Evolutionary conservation across 2,329 filamentous ascomycete genomes (phyloP).

Genomic region (Fusarium brevicatenulatum): DNA sequence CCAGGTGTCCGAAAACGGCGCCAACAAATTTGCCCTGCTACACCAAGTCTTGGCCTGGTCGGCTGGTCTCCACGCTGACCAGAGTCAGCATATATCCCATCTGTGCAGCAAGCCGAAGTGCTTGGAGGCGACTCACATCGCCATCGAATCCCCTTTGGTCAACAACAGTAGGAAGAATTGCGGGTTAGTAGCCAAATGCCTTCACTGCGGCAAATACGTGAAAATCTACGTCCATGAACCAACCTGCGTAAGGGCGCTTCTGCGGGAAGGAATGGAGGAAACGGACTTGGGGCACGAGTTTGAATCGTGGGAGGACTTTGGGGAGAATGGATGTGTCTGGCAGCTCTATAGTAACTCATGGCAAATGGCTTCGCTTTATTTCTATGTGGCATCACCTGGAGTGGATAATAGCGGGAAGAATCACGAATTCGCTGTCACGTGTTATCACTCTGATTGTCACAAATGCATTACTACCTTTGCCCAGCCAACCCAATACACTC

Average conservation of each 20-base stretch:
- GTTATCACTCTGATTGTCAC: not conserved
- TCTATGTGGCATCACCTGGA: fast-evolving
- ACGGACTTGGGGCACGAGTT: too few species aligned
- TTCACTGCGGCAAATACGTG: not conserved
- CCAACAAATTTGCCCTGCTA: not conserved
- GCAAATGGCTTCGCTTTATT: not conserved
- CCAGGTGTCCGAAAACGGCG: not conserved
- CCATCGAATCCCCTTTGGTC: fast-evolving
- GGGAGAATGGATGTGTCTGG: not conserved
- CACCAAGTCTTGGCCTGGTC: not conserved
- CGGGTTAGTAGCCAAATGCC: not conserved
- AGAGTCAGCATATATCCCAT: not conserved
- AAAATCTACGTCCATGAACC: not conserved
- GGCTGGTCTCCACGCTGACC: fast-evolving
- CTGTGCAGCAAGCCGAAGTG: not conserved
- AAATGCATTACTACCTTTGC: not conserved
- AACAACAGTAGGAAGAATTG: not conserved
- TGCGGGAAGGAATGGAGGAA: not conserved
- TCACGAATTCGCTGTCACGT: not conserved
- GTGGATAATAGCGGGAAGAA: not conserved
- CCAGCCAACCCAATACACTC: not conserved
- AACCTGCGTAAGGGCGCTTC: not conserved
- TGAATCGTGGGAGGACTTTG: not conserved
- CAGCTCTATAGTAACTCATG: not conserved
- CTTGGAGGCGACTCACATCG: fast-evolving